phyloP scores from a whole-genome alignment of 306 rosid genomes.

The Casuarina cunninghamiana region DNA sequence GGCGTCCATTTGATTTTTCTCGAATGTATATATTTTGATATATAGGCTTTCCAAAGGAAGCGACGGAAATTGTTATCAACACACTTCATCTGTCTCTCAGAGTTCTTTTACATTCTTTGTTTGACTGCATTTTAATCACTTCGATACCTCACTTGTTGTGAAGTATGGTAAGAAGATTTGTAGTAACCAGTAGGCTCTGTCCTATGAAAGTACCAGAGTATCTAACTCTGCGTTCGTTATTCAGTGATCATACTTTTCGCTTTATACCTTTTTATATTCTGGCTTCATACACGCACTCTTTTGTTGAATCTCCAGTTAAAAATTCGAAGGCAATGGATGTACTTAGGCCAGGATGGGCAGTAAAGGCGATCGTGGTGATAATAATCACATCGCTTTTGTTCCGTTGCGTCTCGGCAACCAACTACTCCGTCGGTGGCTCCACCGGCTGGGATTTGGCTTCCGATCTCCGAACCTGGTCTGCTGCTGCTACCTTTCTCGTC shows the following conservation, averaged over 20 bases:
- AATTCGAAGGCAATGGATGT: slow-evolving; percentile 40
- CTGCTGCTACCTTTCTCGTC: slow-evolving; percentile 42
- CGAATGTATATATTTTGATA: too few relatives aligned
- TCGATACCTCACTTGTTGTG: too few relatives aligned
- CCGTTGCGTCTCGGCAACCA: slow-evolving; percentile 54
- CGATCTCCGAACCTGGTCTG: slow-evolving; percentile 55
- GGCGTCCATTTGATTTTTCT: background rate
- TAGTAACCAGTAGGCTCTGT: too few relatives aligned
- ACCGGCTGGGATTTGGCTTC: slow-evolving; percentile 77
- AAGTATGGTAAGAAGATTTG: too few relatives aligned
- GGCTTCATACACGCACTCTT: too few relatives aligned
- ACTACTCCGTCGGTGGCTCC: slow-evolving; percentile 65
- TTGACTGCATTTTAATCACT: too few relatives aligned
- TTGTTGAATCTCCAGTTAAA: background rate
- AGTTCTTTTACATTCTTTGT: too few relatives aligned
- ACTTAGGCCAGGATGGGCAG: slow-evolving; percentile 50
- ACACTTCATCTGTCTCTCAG: too few relatives aligned
- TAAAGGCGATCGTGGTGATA: slow-evolving; percentile 49
- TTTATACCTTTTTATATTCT: background rate
- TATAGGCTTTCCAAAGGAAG: too few relatives aligned
- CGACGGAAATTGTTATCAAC: too few relatives aligned
- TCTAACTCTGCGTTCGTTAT: too few relatives aligned
- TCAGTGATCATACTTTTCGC: background rate
- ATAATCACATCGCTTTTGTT: slow-evolving; percentile 51
- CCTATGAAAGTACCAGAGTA: too few relatives aligned